Conservation (phyloP, 129 eudicot genomes). For the Oenanthe sinensis region DNA sequence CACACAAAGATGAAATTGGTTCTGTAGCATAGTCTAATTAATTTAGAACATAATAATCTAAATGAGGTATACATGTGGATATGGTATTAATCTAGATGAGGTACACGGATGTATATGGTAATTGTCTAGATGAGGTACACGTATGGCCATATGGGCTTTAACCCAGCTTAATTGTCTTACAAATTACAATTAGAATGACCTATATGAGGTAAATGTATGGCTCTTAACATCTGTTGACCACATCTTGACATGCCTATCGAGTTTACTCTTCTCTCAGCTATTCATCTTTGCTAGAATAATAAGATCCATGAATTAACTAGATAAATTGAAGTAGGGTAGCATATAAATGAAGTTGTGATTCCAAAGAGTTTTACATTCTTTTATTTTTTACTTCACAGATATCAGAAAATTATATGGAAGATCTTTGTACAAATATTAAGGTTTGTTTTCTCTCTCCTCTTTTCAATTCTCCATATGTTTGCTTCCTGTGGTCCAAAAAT, state of each 20-base stretch:
- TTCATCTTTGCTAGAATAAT: neutral
- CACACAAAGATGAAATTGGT: neutral
- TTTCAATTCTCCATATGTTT: neutral
- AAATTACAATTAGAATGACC: neutral
- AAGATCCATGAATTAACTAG: neutral
- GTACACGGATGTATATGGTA: neutral
- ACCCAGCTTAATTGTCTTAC: neutral
- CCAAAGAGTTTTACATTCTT: neutral
- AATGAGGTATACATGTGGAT: neutral
- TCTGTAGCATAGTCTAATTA: neutral
- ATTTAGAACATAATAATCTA: no score
- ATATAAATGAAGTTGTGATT: neutral
- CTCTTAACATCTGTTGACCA: neutral
- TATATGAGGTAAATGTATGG: neutral
- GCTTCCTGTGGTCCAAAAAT: neutral
- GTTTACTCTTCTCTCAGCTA: neutral
- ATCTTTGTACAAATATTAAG: constrained; percentile 65
- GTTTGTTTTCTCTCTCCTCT: constrained; percentile 26
- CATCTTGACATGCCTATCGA: neutral
- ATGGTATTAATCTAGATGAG: neutral
- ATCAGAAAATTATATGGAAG: constrained; percentile 63
- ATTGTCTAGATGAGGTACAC: neutral
- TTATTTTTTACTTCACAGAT: constrained; percentile 34
- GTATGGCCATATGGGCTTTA: neutral
- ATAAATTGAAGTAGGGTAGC: neutral